phyloP scores from a whole-genome alignment of 306 rosid species.

The Cucurbita ficifolia region DNA sequence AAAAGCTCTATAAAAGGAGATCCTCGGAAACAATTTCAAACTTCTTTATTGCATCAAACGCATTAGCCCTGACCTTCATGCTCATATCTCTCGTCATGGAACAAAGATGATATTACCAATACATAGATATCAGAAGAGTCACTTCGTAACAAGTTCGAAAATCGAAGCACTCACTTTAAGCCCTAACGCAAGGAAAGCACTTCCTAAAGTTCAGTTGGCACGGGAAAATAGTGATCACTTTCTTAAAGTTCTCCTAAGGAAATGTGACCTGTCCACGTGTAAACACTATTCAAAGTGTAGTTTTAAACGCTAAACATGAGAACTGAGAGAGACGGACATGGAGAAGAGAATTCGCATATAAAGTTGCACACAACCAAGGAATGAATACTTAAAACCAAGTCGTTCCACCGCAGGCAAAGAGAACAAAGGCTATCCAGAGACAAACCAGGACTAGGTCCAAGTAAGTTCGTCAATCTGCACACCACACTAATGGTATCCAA shows the following conservation, averaged over 20 bases:
- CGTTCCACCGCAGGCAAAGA: neutral
- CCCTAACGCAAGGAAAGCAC: constrained; percentile 8
- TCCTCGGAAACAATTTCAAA: constrained; percentile 53
- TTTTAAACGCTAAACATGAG: neutral
- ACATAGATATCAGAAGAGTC: constrained; percentile 8
- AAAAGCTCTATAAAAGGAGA: constrained; percentile 62
- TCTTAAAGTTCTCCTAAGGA: constrained; percentile 15
- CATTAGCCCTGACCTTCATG: constrained; percentile 64
- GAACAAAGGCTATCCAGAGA: neutral
- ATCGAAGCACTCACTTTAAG: constrained; percentile 7
- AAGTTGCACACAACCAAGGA: neutral
- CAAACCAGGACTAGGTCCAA: neutral
- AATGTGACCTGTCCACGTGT: neutral
- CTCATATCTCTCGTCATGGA: constrained; percentile 81
- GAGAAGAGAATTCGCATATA: too few species aligned
- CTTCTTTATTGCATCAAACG: constrained; percentile 45
- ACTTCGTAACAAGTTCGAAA: neutral
- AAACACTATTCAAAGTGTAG: neutral
- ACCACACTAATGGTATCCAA: neutral
- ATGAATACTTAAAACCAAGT: neutral
- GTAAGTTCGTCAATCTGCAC: neutral
- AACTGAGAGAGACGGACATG: neutral
- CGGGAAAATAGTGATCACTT: constrained; percentile 9
- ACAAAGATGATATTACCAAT: constrained; percentile 46
- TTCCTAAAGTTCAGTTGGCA: constrained; percentile 15